Conservation (phyloP, 1,284 basidiomycete species). For the Naganishia sp. region DNA sequence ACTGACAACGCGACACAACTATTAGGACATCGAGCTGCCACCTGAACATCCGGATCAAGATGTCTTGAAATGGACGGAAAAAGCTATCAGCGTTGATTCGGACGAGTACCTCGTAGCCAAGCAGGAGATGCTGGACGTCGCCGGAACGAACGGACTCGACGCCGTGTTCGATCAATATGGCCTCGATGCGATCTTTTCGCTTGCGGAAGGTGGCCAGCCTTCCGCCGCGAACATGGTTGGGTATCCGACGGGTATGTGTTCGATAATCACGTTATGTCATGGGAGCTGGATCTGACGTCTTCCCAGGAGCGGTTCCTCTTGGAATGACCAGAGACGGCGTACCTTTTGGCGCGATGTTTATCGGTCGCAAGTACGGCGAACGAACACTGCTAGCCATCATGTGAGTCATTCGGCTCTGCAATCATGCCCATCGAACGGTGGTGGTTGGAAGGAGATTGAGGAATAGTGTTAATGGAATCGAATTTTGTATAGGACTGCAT, state of each 20-base stretch:
- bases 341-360: conserved; percentile 25
- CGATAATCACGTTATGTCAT: neutral
- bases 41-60: conserved; percentile 33
- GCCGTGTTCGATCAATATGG: conserved; percentile 30
- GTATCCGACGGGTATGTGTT: conserved; percentile 31
- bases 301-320: conserved; percentile 12
- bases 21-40: conserved; percentile 31
- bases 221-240: conserved; percentile 34
- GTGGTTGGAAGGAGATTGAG: neutral
- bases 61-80: conserved; percentile 25
- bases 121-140: conserved; percentile 29
- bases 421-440: neutral
- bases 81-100: conserved; percentile 27
- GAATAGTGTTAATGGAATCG: neutral
- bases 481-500: conserved; percentile 11
- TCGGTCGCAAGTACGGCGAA: conserved; percentile 22
- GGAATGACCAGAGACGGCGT: conserved; percentile 3
- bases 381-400: conserved; percentile 18
- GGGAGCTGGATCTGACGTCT: neutral
- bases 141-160: conserved; percentile 32
- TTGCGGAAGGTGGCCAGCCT: conserved; percentile 31
- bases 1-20: neutral
- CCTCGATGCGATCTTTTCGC: conserved; percentile 30
- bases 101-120: conserved; percentile 31
- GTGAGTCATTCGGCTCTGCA: neutral